phyloP scores from a whole-genome alignment of 805 yeast species.

The Cyberlindnera japonica region DNA sequence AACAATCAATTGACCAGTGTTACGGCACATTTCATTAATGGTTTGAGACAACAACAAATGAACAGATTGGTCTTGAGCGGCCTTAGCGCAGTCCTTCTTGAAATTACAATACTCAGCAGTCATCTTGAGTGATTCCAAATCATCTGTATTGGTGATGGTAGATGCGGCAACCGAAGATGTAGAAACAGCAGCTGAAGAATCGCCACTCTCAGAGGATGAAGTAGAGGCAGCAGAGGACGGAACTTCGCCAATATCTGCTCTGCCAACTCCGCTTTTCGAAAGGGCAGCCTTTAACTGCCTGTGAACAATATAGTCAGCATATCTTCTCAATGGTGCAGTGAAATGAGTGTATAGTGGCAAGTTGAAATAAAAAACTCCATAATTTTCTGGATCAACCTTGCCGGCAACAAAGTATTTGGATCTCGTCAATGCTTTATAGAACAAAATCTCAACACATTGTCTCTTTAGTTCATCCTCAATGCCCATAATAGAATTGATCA shows the following conservation, averaged over 20 bases:
- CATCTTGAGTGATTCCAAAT: conserved; percentile 68
- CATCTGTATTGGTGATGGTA: conserved; percentile 32
- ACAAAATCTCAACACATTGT: conserved; percentile 70
- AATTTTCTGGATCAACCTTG: conserved; percentile 71
- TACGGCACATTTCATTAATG: conserved; percentile 64
- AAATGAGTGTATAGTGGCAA: conserved; percentile 88
- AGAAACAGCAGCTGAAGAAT: neutral
- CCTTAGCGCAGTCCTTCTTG: conserved; percentile 89
- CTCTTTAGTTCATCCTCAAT: conserved; percentile 62
- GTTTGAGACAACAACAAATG: conserved; percentile 83
- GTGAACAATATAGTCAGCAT: conserved; percentile 89
- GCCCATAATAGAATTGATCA: conserved; percentile 65
- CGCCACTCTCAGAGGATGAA: conserved; percentile 6
- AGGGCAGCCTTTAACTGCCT: conserved; percentile 78
- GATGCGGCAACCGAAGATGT: neutral
- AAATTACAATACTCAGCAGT: conserved; percentile 91
- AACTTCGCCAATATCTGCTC: conserved; percentile 9
- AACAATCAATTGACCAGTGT: conserved; percentile 77
- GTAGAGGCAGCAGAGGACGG: conserved; percentile 5
- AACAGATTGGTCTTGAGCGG: conserved; percentile 92
- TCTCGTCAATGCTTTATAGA: conserved; percentile 77
- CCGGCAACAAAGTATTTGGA: conserved; percentile 91
- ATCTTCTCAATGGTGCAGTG: conserved; percentile 87
- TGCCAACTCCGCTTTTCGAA: conserved; percentile 2
- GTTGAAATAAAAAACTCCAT: conserved; percentile 77